These are phyloP conservation scores for Exophiala xenobiotica DNA, from an alignment of 2,329 filamentous ascomycete genomes.

Conservation along the genomic window DNA sequence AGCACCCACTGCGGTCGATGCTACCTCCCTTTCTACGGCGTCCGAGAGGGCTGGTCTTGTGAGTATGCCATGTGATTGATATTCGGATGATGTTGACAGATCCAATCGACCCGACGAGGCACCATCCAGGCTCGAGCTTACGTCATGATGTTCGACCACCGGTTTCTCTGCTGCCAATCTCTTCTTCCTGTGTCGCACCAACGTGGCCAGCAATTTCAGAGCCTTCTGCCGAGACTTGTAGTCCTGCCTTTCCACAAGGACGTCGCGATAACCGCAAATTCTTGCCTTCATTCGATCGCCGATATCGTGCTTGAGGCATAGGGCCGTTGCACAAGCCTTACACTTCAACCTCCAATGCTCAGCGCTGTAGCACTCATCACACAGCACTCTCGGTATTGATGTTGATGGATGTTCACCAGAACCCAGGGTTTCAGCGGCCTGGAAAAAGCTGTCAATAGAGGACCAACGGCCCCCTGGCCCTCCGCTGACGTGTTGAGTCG, in stretches of 20 bases:
- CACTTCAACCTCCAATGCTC: slow-evolving; percentile 61
- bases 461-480: slow-evolving; percentile 31
- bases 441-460: slow-evolving; percentile 46
- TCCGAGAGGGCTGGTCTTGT: too few relatives aligned
- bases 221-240: slow-evolving; percentile 31
- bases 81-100: background rate
- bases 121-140: background rate
- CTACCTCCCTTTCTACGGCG: background rate
- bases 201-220: slow-evolving; percentile 22
- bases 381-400: slow-evolving; percentile 52
- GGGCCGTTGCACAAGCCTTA: slow-evolving; percentile 55
- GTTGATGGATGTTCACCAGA: slow-evolving; percentile 13
- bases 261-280: slow-evolving; percentile 58
- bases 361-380: slow-evolving; percentile 58
- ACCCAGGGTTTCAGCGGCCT: slow-evolving; percentile 13
- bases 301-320: slow-evolving; percentile 62
- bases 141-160: background rate
- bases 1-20: slow-evolving; percentile 7
- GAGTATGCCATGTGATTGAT: too few relatives aligned
- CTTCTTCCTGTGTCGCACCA: slow-evolving; percentile 31
- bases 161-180: slow-evolving; percentile 3
- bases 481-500: background rate
- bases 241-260: slow-evolving; percentile 51
- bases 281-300: slow-evolving; percentile 53
- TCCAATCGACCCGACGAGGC: background rate